Evolutionary conservation across 805 yeast genomes (phyloP).

Genomic region (Ogataea degrootiae): DNA sequence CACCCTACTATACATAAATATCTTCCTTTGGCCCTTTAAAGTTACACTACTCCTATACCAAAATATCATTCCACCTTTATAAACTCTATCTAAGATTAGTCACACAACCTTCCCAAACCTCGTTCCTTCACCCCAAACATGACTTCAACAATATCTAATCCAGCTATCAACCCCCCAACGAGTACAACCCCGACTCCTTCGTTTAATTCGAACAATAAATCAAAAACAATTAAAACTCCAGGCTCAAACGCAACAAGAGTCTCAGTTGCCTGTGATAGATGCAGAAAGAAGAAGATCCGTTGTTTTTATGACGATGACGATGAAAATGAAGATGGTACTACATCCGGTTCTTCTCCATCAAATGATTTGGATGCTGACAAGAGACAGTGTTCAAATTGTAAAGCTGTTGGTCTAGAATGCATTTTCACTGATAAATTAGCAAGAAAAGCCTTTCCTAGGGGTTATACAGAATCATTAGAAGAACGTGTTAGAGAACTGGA

Average conservation of each 20-base stretch:
- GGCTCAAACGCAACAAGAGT: conserved; percentile 65
- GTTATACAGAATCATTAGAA: conserved; percentile 86
- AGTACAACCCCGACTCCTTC: neutral
- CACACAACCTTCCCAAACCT: too few species aligned
- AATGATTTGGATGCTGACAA: conserved; percentile 37
- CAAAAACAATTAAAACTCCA: conserved; percentile 60
- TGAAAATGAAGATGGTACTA: neutral
- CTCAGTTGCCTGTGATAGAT: conserved; percentile 90
- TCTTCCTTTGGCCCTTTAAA: too few species aligned
- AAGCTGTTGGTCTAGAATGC: conserved; percentile 80
- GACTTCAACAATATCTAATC: too few species aligned
- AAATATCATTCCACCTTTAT: too few species aligned
- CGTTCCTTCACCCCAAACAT: too few species aligned
- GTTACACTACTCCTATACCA: too few species aligned
- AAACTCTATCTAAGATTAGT: too few species aligned
- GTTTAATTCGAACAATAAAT: conserved; percentile 12
- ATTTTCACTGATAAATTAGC: conserved; percentile 83
- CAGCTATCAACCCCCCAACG: neutral
- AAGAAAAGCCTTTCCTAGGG: conserved; percentile 84
- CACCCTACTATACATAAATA: too few species aligned
- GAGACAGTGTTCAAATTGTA: conserved; percentile 75
- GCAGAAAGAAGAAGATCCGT: conserved; percentile 72
- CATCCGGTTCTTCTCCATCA: neutral
- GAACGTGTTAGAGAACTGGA: conserved; percentile 85
- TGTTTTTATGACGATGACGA: conserved; percentile 40